Evolutionary conservation across 1,139 yeast species (phyloP).

Genomic region (Candida dubliniensis): DNA sequence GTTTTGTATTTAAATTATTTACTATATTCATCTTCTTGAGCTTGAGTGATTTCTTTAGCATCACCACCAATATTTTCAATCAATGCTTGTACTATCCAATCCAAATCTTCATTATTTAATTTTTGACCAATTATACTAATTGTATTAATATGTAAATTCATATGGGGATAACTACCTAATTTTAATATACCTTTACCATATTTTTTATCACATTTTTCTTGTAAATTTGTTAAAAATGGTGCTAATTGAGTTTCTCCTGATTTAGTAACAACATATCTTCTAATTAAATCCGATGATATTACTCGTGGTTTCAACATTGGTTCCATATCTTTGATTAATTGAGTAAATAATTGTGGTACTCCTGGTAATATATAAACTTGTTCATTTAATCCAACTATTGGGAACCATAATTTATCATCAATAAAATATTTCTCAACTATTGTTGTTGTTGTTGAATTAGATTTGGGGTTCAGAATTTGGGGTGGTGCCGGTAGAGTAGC

Average conservation of each 20-base stretch:
- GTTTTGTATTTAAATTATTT: slow-evolving; percentile 7
- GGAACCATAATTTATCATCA: slow-evolving; percentile 73
- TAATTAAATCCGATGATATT: slow-evolving; percentile 24
- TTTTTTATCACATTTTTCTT: slow-evolving; percentile 41
- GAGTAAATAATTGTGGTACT: slow-evolving; percentile 69
- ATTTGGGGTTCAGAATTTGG: too few relatives aligned
- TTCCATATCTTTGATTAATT: slow-evolving; percentile 40
- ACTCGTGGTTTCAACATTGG: slow-evolving; percentile 28
- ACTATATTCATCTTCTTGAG: slow-evolving; percentile 45
- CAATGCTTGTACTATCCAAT: slow-evolving; percentile 47
- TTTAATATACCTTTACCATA: slow-evolving; percentile 47
- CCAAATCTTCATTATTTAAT: slow-evolving; percentile 33
- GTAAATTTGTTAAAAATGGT: slow-evolving; percentile 55
- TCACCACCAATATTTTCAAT: slow-evolving; percentile 41
- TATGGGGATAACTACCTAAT: slow-evolving; percentile 84
- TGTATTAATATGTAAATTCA: slow-evolving; percentile 60
- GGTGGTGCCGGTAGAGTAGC: slow-evolving; percentile 60
- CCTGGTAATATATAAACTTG: slow-evolving; percentile 79
- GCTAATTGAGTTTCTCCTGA: slow-evolving; percentile 70
- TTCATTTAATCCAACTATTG: slow-evolving; percentile 63
- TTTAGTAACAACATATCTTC: slow-evolving; percentile 64
- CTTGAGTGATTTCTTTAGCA: slow-evolving; percentile 56
- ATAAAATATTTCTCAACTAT: slow-evolving; percentile 53
- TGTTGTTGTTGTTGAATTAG: slow-evolving; percentile 13
- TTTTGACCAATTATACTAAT: slow-evolving; percentile 68